These are phyloP conservation scores for Xylaria flabelliformis DNA, from an alignment of 495 filamentous ascomycete species.

Conservation along the genomic window DNA sequence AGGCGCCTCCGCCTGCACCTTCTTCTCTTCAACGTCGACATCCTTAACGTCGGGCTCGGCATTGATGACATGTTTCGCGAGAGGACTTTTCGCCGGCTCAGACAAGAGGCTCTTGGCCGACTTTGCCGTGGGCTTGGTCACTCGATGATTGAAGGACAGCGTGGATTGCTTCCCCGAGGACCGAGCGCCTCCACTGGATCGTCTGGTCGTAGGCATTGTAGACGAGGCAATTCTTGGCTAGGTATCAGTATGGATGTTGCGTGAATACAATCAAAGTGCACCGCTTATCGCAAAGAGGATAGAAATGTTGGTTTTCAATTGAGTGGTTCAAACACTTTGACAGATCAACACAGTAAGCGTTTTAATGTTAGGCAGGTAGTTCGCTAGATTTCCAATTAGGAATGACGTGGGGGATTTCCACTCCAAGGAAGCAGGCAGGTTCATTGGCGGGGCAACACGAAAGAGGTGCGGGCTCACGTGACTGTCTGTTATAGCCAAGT, in stretches of 20 bases:
- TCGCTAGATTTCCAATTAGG: constrained; percentile 6
- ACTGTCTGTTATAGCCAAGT: constrained; percentile 1
- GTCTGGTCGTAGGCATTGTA: constrained; percentile 74
- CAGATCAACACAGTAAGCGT: neutral
- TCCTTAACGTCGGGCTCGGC: constrained; percentile 33
- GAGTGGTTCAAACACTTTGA: neutral
- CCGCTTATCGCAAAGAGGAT: neutral
- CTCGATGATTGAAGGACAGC: constrained; percentile 75
- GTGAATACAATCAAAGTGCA: neutral
- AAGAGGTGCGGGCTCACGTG: constrained; percentile 44
- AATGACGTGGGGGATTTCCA: constrained; percentile 40
- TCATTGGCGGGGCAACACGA: constrained; percentile 49
- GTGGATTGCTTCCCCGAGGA: constrained; percentile 65
- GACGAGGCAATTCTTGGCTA: neutral
- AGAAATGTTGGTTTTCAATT: constrained; percentile 8
- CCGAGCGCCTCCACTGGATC: constrained; percentile 55
- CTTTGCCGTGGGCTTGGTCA: constrained; percentile 74
- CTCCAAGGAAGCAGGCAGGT: constrained; percentile 14
- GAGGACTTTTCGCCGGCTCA: constrained; percentile 40
- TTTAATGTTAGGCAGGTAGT: neutral
- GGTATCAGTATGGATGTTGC: neutral
- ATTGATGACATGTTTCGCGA: constrained; percentile 30
- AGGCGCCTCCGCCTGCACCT: constrained; percentile 35
- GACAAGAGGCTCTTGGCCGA: constrained; percentile 55
- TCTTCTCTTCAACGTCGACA: constrained; percentile 34